These are phyloP conservation scores for Rhodotorula sp. DNA, from an alignment of 1,284 basidiomycete species.

Conservation along the genomic window DNA sequence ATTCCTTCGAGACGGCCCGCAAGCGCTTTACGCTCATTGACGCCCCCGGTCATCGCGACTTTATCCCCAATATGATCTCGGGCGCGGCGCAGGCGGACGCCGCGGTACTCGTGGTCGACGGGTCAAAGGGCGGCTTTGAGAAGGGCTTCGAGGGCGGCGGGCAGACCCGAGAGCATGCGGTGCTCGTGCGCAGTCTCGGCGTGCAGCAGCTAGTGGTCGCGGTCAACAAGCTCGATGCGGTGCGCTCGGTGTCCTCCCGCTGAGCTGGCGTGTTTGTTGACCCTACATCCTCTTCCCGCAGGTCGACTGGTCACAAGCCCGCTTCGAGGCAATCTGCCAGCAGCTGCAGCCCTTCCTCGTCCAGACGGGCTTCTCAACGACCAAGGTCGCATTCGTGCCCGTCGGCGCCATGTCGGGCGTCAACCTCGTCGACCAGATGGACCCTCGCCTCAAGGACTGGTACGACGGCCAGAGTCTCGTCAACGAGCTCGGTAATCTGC, in stretches of 20 bases:
- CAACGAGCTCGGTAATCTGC: slow-evolving; percentile 62
- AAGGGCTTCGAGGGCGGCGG: slow-evolving; percentile 91
- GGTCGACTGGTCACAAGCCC: slow-evolving; percentile 74
- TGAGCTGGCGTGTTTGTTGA: slow-evolving; percentile 89
- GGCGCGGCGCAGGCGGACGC: slow-evolving; percentile 96
- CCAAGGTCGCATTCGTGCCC: slow-evolving; percentile 81
- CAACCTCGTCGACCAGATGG: slow-evolving; percentile 67
- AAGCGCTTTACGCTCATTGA: slow-evolving; percentile 88
- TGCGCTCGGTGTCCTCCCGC: slow-evolving; percentile 74
- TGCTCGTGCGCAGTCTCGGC: slow-evolving; percentile 91
- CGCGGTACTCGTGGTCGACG: slow-evolving; percentile 91
- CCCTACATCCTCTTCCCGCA: slow-evolving; percentile 79
- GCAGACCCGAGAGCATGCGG: slow-evolving; percentile 93
- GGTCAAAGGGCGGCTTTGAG: slow-evolving; percentile 88
- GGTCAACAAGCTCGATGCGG: slow-evolving; percentile 92
- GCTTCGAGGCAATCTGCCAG: slow-evolving; percentile 81
- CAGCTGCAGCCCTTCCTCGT: slow-evolving; percentile 76
- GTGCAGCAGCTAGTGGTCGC: slow-evolving; percentile 90
- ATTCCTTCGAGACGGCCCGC: slow-evolving; percentile 74
- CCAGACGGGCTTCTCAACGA: slow-evolving; percentile 79
- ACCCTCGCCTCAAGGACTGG: slow-evolving; percentile 67
- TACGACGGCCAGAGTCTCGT: slow-evolving; percentile 84
- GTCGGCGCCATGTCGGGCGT: slow-evolving; percentile 87
- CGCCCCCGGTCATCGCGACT: slow-evolving; percentile 95
- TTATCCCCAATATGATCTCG: slow-evolving; percentile 99